Conservation (phyloP, 2,329 filamentous ascomycete genomes). For the Pseudocercospora cruenta region DNA sequence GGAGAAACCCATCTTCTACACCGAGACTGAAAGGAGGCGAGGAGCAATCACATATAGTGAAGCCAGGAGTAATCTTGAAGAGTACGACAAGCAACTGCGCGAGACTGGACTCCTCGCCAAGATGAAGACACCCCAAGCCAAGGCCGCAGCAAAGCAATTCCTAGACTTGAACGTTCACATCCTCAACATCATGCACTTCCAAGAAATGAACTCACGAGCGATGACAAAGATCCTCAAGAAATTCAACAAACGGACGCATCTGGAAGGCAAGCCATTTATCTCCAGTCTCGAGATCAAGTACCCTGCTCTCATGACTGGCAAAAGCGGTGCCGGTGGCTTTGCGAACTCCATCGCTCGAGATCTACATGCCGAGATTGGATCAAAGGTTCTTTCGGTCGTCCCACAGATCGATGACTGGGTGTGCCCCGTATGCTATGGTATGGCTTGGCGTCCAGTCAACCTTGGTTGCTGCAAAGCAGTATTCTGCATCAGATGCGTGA, state of each 20-base stretch:
- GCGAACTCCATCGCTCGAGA: slow-evolving; percentile 72
- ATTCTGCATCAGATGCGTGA: slow-evolving; percentile 82
- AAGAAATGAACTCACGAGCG: slow-evolving; percentile 79
- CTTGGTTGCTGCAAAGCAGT: slow-evolving; percentile 71
- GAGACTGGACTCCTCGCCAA: slow-evolving; percentile 61
- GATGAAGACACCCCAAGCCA: slow-evolving; percentile 70
- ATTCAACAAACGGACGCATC: slow-evolving; percentile 83
- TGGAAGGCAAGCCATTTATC: slow-evolving; percentile 55
- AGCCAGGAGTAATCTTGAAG: slow-evolving; percentile 69
- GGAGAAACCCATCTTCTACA: slow-evolving; percentile 81
- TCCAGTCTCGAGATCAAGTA: slow-evolving; percentile 32
- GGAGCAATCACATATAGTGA: slow-evolving; percentile 67
- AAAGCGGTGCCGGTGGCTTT: slow-evolving; percentile 65
- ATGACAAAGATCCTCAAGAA: slow-evolving; percentile 86
- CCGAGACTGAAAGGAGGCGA: slow-evolving; percentile 71
- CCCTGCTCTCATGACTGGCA: slow-evolving; percentile 43
- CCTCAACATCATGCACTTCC: slow-evolving; percentile 80
- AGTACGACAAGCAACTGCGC: slow-evolving; percentile 71
- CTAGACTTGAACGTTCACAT: slow-evolving; percentile 72
- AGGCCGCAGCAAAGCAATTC: slow-evolving; percentile 68
- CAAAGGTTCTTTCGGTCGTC: slow-evolving; percentile 71
- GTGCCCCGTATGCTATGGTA: slow-evolving; percentile 77
- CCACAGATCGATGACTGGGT: slow-evolving; percentile 84
- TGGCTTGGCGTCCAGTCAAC: slow-evolving; percentile 81
- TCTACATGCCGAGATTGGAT: slow-evolving; percentile 73